Conservation (phyloP, 805 yeast species). For the Metschnikowia shivogae region DNA sequence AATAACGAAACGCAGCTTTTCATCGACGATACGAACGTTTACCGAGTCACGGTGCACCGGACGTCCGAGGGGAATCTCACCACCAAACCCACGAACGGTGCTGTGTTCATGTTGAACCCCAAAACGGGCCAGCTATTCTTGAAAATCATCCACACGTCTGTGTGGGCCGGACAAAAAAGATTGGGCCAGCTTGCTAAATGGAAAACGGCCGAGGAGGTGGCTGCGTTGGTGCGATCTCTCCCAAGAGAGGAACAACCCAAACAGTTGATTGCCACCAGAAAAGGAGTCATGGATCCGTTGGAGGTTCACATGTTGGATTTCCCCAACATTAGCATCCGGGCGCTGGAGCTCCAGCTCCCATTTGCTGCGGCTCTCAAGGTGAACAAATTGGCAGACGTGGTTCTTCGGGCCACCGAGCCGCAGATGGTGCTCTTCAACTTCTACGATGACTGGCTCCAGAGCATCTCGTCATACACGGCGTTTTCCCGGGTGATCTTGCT, state of each 20-base stretch:
- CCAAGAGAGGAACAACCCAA: conserved; percentile 95
- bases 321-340: conserved; percentile 85
- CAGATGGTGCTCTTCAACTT: conserved; percentile 87
- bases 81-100: conserved; percentile 91
- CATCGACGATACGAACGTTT: conserved; percentile 91
- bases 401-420: conserved; percentile 84
- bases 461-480: conserved; percentile 85
- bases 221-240: conserved; percentile 81
- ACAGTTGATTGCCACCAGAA: conserved; percentile 84
- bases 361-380: conserved; percentile 82
- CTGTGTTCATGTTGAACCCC: conserved; percentile 85
- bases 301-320: conserved; percentile 97
- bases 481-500: conserved; percentile 82
- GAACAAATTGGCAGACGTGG: conserved; percentile 73
- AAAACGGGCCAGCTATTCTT: conserved; percentile 85
- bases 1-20: conserved; percentile 79
- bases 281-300: conserved; percentile 88
- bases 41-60: conserved; percentile 85
- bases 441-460: conserved; percentile 87
- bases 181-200: conserved; percentile 91
- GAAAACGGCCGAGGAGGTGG: conserved; percentile 98
- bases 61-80: conserved; percentile 91
- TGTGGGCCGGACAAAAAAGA: conserved; percentile 96
- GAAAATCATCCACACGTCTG: conserved; percentile 87
- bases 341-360: conserved; percentile 86